These are phyloP conservation scores for Centella asiatica DNA, from an alignment of 129 eudicot species.

Conservation along the genomic window DNA sequence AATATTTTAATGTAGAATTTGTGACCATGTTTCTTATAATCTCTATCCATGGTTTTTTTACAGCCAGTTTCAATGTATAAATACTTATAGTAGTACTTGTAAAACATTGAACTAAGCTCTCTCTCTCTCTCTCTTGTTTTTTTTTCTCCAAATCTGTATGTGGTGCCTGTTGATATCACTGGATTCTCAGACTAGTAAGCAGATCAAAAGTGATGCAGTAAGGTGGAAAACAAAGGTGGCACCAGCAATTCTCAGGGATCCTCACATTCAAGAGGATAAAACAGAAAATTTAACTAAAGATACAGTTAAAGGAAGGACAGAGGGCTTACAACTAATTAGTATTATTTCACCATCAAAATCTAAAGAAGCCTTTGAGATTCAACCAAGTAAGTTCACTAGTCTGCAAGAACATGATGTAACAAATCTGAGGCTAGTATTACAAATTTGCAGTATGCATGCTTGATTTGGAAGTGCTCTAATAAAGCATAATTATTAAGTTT, in stretches of 20 bases:
- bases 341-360: constrained; percentile 17
- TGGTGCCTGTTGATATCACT: constrained; percentile 19
- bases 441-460: constrained; percentile 13
- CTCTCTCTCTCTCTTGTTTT: too few relatives aligned
- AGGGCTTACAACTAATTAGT: constrained; percentile 32
- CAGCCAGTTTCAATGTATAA: neutral
- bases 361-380: constrained; percentile 10
- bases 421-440: too few relatives aligned
- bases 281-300: constrained; percentile 31
- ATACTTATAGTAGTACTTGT: neutral
- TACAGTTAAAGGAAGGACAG: constrained; percentile 29
- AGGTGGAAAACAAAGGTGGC: constrained; percentile 33
- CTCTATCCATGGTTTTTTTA: too few relatives aligned
- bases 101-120: neutral
- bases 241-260: constrained; percentile 25
- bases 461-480: constrained; percentile 13
- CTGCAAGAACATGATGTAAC: too few relatives aligned
- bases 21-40: too few relatives aligned
- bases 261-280: constrained; percentile 21
- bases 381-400: too few relatives aligned
- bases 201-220: constrained; percentile 25
- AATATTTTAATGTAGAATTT: neutral
- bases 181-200: constrained; percentile 39
- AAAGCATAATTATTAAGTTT: constrained; percentile 31
- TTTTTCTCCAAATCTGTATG: too few relatives aligned